These are phyloP conservation scores for Alternaria hordeiaustralica DNA, from an alignment of 2,329 filamentous ascomycete species.

Conservation along the genomic window DNA sequence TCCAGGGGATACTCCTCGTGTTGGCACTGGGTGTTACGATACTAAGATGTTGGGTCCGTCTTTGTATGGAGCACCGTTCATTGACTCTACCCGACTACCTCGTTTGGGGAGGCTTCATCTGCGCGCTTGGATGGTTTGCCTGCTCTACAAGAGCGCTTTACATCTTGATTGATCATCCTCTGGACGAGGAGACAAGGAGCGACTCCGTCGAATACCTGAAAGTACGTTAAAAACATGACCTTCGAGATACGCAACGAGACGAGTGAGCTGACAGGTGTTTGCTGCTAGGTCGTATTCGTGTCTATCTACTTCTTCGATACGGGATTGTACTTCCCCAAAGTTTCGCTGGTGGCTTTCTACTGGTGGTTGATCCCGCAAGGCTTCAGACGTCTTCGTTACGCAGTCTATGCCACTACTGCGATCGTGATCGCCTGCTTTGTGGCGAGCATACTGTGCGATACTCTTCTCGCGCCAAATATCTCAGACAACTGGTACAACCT, in stretches of 20 bases:
- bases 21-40: conserved; percentile 21
- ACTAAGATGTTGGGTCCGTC: conserved; percentile 27
- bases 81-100: conserved; percentile 27
- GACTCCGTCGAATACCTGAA: conserved; percentile 26
- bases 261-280: background rate
- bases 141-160: conserved; percentile 26
- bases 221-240: background rate
- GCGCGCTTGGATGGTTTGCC: conserved; percentile 23
- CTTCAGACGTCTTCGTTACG: conserved; percentile 24
- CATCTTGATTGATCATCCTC: conserved; percentile 21
- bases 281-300: conserved; percentile 23
- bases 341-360: conserved; percentile 28
- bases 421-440: conserved; percentile 15
- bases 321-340: conserved; percentile 30
- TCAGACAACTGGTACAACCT: conserved; percentile 27
- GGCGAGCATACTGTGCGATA: conserved; percentile 24
- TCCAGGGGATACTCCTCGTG: conserved; percentile 22
- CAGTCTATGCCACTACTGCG: conserved; percentile 17
- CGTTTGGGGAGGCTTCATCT: conserved; percentile 29
- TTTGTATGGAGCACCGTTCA: conserved; percentile 18
- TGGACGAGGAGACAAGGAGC: conserved; percentile 19
- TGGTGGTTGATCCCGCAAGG: conserved; percentile 33
- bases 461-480: conserved; percentile 13
- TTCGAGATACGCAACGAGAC: background rate
- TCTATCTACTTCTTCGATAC: conserved; percentile 30